phyloP scores from a whole-genome alignment of 441 rosid genomes.

The Jatropha multifida region DNA sequence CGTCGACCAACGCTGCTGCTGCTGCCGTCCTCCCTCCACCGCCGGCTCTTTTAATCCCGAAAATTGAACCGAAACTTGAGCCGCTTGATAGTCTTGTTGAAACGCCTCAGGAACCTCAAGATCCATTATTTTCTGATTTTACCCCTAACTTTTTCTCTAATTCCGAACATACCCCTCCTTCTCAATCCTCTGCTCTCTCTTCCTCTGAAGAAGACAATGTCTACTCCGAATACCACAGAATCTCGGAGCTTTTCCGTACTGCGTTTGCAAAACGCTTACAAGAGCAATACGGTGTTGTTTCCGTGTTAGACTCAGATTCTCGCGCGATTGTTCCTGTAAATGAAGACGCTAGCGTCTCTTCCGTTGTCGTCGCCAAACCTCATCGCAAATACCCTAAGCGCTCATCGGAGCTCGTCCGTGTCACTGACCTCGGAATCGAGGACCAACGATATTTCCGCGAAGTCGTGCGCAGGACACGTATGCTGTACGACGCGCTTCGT shows the following conservation, averaged over 20 bases:
- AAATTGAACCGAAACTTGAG: slow-evolving; percentile 58
- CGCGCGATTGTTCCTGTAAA: slow-evolving; percentile 60
- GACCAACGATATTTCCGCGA: slow-evolving; percentile 69
- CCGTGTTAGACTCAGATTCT: slow-evolving; percentile 46
- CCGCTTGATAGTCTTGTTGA: slow-evolving; percentile 43
- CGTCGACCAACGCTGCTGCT: slow-evolving; percentile 13
- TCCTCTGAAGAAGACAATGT: slow-evolving; percentile 41
- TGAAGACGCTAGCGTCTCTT: slow-evolving; percentile 1
- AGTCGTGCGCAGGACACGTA: slow-evolving; percentile 58
- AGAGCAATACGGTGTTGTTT: slow-evolving; percentile 36
- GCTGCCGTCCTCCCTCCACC: neutral
- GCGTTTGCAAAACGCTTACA: slow-evolving; percentile 53
- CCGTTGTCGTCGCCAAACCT: slow-evolving; percentile 29
- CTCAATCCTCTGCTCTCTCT: slow-evolving; percentile 18
- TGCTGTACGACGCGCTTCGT: slow-evolving; percentile 65
- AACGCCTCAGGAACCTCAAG: slow-evolving; percentile 16
- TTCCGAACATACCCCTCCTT: slow-evolving; percentile 30
- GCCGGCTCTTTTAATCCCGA: slow-evolving; percentile 35
- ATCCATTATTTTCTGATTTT: slow-evolving; percentile 26
- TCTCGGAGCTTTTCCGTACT: slow-evolving; percentile 63
- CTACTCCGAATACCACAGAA: slow-evolving; percentile 53
- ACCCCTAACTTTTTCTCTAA: slow-evolving; percentile 22
- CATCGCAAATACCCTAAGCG: slow-evolving; percentile 37
- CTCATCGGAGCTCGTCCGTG: slow-evolving; percentile 81
- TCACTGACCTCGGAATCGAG: slow-evolving; percentile 56